Evolutionary conservation across 805 yeast species (phyloP), one percentile per base, ranked within the genome.

Genomic region (Teunomyces panamensis): DNA sequence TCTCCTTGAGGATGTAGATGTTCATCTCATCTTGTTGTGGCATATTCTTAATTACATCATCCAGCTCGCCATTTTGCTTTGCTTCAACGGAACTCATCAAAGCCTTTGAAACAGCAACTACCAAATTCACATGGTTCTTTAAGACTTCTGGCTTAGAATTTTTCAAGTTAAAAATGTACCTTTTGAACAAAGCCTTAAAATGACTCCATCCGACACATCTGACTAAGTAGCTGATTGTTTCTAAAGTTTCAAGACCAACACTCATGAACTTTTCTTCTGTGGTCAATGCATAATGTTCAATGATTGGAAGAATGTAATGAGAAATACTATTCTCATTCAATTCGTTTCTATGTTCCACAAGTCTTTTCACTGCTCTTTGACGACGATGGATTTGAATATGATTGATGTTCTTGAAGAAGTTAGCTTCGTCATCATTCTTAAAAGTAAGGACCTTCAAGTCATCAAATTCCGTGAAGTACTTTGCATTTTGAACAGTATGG

Each of bases 341-440:
- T 5, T 70, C 53, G 16, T 63, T 49, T 5, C 81, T 77, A 37
- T 75, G 57, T 4, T 74, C 81, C 9, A 77, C 75, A 27, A 91
- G 66, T 49, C 87, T 77, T 57, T 81, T 78, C 17, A 92, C 75
- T 0, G 98, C 96, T 57, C 90, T 78, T 63, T 87, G 90, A 56
- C 97, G 85, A 68, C 96, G 81, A 59, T 85, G 89, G 8, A 85
- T 57, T 68, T 92, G 99, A 32, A 92, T 83, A 63, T 92, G 97
- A 50, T 77, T 78, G 42, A 94, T 75, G 56, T 90, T 89, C 37
- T 69, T 62, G 66, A 89, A 89, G 60, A 89, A 87, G 64, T 89
- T 84, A 3, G 89, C 86, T 56, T 90, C 97, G 56, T 89, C 95
- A 36, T 84, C 84, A 44, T 78, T 74, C 16, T 57, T 55, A 56